A percentile compares a stretch with the other conserved stretches of the same genome.
Evolutionary conservation across 2,329 filamentous ascomycete species (phyloP).

Genomic region (Sarocladium kiliense): DNA sequence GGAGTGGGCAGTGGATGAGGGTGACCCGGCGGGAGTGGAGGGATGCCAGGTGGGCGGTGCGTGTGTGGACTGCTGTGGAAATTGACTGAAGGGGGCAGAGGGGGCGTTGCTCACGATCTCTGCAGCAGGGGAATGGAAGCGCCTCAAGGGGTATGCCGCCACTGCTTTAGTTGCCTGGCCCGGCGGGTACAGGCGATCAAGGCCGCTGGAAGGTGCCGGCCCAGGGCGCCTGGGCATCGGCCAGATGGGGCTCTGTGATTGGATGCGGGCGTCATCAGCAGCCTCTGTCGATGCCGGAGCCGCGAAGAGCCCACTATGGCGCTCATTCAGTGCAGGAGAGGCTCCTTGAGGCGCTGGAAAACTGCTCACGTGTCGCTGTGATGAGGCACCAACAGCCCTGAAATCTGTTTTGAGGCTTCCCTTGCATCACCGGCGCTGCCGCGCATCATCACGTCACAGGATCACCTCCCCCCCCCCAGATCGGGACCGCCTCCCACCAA

Average conservation of each 20-base stretch:
- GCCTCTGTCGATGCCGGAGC: not conserved
- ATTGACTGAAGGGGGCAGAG: slow-evolving; percentile 7
- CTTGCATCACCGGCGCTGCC: not conserved
- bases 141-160: not conserved
- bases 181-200: not conserved
- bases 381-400: not conserved
- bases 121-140: not conserved
- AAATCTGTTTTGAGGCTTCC: not conserved
- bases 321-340: not conserved
- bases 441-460: slow-evolving; percentile 9
- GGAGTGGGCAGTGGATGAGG: slow-evolving; percentile 6
- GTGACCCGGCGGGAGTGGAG: slow-evolving; percentile 4
- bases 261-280: not conserved
- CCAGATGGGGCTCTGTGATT: not conserved
- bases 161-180: not conserved
- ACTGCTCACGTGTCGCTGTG: slow-evolving; percentile 5
- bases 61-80: slow-evolving; percentile 9
- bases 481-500: not conserved
- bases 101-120: not conserved
- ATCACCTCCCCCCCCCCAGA: slow-evolving; percentile 3
- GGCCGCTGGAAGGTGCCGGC: not conserved
- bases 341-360: not conserved
- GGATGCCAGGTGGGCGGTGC: slow-evolving; percentile 7
- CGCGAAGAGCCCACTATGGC: too few relatives aligned
- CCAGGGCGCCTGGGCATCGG: not conserved